Percentiles rank a stretch among this genome's conserved stretches.
Evolutionary conservation across 2,329 filamentous ascomycete genomes (phyloP).

Genomic region (Cadophora gregata): DNA sequence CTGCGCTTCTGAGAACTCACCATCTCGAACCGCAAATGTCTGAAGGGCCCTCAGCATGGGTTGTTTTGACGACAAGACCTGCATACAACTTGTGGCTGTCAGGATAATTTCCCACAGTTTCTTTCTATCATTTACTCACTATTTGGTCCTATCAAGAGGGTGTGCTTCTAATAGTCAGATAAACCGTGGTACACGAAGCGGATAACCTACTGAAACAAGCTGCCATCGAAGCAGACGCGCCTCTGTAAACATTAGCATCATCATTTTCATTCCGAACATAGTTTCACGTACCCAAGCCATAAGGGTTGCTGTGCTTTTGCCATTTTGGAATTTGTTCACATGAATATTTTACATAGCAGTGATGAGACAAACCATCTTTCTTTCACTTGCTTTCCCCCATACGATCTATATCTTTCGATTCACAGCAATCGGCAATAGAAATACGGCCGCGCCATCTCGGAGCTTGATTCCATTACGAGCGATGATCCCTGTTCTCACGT

Average conservation of each 20-base stretch:
- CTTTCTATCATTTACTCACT: constrained; percentile 41
- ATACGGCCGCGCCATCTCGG: neutral
- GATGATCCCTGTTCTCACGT: neutral
- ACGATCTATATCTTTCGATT: neutral
- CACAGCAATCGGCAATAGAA: constrained; percentile 1
- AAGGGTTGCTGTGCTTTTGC: constrained; percentile 49
- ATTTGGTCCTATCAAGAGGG: constrained; percentile 53
- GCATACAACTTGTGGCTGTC: constrained; percentile 48
- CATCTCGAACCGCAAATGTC: constrained; percentile 49
- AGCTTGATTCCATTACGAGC: neutral
- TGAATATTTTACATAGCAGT: neutral
- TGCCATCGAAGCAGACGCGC: constrained; percentile 53
- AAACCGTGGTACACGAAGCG: neutral
- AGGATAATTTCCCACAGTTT: no score
- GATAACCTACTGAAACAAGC: constrained; percentile 51
- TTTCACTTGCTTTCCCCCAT: neutral
- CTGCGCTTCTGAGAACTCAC: constrained; percentile 34
- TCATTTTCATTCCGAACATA: neutral
- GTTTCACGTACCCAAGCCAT: constrained; percentile 49
- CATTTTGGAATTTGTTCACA: constrained; percentile 21
- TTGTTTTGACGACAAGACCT: constrained; percentile 50
- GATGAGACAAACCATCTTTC: neutral
- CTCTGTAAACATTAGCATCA: constrained; percentile 41
- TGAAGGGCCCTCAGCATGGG: constrained; percentile 50
- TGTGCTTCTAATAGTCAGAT: constrained; percentile 44